phyloP scores from a whole-genome alignment of 2,329 filamentous ascomycete species.

The Stagonosporopsis vannaccii region DNA sequence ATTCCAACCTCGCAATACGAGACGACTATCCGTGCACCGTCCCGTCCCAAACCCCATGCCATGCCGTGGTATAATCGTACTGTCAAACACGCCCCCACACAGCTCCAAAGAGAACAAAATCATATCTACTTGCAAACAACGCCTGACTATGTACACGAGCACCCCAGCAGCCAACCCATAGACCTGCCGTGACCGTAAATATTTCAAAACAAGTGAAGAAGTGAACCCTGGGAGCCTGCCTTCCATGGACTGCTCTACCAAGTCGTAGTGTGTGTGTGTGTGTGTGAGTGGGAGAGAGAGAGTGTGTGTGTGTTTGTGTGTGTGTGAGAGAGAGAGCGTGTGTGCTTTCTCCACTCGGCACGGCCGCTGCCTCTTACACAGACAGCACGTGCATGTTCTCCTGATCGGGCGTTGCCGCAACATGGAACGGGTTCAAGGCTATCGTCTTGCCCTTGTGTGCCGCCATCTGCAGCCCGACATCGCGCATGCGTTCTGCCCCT shows the following conservation, averaged over 20 bases:
- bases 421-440: conserved; percentile 36
- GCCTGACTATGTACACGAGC: conserved; percentile 31
- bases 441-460: conserved; percentile 62
- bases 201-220: conserved; percentile 25
- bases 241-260: conserved; percentile 15
- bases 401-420: conserved; percentile 37
- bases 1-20: too few relatives aligned
- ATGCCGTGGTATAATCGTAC: conserved; percentile 3
- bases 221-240: conserved; percentile 16
- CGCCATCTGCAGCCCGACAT: conserved; percentile 87
- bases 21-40: too few relatives aligned
- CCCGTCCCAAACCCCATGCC: conserved; percentile 5
- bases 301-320: too few relatives aligned
- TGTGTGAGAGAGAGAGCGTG: too few relatives aligned
- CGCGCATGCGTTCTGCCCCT: conserved; percentile 91
- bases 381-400: conserved; percentile 56
- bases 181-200: conserved; percentile 19
- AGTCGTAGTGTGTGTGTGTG: not conserved
- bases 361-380: conserved; percentile 39
- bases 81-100: not conserved
- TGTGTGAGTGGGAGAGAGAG: too few relatives aligned
- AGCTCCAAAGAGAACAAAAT: not conserved
- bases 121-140: not conserved
- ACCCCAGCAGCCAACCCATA: conserved; percentile 22
- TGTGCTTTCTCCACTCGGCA: conserved; percentile 43